phyloP scores from a whole-genome alignment of 164 flowering plant genomes.

The Saururus chinensis region DNA sequence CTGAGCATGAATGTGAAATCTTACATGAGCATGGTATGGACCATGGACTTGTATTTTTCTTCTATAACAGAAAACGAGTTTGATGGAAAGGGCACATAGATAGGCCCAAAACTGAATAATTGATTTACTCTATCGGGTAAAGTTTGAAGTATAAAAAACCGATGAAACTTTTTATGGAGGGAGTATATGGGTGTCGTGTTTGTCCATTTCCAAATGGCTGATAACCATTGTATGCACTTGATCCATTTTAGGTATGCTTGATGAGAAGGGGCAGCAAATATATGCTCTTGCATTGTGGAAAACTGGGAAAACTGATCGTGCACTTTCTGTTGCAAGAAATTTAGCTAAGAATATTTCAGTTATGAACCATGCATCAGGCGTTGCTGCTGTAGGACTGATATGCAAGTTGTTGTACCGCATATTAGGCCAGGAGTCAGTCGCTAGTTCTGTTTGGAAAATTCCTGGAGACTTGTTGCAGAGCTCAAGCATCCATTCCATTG shows the following conservation, averaged over 20 bases:
- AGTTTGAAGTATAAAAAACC: neutral
- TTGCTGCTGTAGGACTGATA: slow-evolving; percentile 45
- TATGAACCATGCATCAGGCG: slow-evolving; percentile 33
- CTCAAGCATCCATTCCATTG: slow-evolving; percentile 52
- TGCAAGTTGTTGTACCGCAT: slow-evolving; percentile 57
- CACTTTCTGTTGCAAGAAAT: slow-evolving; percentile 45
- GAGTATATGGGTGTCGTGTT: neutral
- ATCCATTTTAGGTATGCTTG: slow-evolving; percentile 53
- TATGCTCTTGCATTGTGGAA: slow-evolving; percentile 71
- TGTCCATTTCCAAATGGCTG: neutral
- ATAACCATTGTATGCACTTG: slow-evolving; percentile 3
- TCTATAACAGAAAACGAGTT: neutral
- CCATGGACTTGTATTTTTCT: neutral
- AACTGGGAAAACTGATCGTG: slow-evolving; percentile 56
- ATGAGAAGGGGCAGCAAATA: slow-evolving; percentile 51
- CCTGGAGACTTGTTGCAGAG: slow-evolving; percentile 52
- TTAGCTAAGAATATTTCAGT: slow-evolving; percentile 37
- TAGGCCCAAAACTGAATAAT: no score
- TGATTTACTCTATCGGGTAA: neutral
- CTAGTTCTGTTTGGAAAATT: slow-evolving; percentile 53
- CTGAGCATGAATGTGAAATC: slow-evolving; percentile 56
- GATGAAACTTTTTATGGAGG: neutral
- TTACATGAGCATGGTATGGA: slow-evolving; percentile 44
- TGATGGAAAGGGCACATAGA: neutral
- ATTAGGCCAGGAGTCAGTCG: slow-evolving; percentile 54